Evolutionary conservation across 768 basidiomycete species (phyloP).

Genomic region (Filobasidium wieringae): DNA sequence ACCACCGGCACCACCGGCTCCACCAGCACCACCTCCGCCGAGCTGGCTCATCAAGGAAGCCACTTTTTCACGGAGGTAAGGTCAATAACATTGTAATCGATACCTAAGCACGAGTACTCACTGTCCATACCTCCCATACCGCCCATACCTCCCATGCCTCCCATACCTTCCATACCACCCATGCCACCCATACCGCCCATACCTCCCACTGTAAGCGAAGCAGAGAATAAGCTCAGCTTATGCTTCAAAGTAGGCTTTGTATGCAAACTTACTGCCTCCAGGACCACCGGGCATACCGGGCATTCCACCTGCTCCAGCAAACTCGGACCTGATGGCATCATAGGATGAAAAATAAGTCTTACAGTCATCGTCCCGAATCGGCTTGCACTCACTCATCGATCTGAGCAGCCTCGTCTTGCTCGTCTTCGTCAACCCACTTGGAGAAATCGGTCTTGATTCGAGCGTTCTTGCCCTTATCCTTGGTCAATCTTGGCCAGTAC

Average conservation of each 20-base stretch:
- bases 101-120: too few species aligned
- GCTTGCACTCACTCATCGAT: constrained; percentile 30
- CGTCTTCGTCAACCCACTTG: constrained; percentile 96
- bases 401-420: constrained; percentile 58
- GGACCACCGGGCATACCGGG: too few species aligned
- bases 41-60: background rate
- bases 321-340: too few species aligned
- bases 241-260: background rate
- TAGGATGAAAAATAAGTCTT: too few species aligned
- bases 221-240: background rate
- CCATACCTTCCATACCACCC: constrained; percentile 42
- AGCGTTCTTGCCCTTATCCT: constrained; percentile 65
- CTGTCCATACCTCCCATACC: constrained; percentile 20
- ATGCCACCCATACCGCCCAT: constrained; percentile 17
- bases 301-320: background rate
- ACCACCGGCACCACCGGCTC: too few species aligned
- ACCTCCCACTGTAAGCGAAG: background rate
- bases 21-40: background rate
- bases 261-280: constrained; percentile 16
- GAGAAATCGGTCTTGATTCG: constrained; percentile 90
- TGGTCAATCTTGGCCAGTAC: constrained; percentile 87
- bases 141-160: constrained; percentile 38
- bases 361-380: too few species aligned
- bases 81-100: too few species aligned
- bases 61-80: too few species aligned